phyloP scores from a whole-genome alignment of 495 filamentous ascomycete genomes.

The Daldinia childiae region DNA sequence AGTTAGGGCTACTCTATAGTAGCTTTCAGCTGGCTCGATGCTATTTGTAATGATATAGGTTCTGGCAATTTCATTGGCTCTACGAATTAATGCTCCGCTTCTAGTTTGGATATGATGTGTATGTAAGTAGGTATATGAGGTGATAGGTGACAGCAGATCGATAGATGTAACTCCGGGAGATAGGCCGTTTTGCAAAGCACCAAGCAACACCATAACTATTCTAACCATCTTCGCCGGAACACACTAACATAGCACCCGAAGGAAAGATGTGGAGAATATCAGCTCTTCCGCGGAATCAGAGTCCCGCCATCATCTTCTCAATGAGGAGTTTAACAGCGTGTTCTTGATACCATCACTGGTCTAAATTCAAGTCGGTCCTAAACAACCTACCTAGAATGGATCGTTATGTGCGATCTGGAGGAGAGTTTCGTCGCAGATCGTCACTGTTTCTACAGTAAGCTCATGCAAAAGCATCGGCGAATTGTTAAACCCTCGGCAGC shows the following conservation, averaged over 20 bases:
- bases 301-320: conserved; percentile 17
- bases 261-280: conserved; percentile 22
- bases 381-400: conserved; percentile 33
- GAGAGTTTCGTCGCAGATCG: conserved; percentile 21
- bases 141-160: conserved; percentile 22
- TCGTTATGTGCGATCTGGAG: conserved; percentile 14
- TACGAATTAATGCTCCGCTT: conserved; percentile 2
- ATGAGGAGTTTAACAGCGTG: not conserved
- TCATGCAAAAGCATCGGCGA: no score
- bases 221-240: not conserved
- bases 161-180: conserved; percentile 19
- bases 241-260: not conserved
- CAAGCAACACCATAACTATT: not conserved
- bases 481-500: no score
- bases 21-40: conserved; percentile 13
- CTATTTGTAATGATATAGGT: conserved; percentile 27
- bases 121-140: conserved; percentile 6
- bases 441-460: conserved; percentile 34
- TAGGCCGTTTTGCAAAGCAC: conserved; percentile 14
- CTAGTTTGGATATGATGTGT: conserved; percentile 11
- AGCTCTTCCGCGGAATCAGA: conserved; percentile 22
- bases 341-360: not conserved
- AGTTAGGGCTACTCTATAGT: not conserved
- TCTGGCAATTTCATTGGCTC: conserved; percentile 6
- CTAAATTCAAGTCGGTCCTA: conserved; percentile 4